phyloP scores from a whole-genome alignment of 2,329 filamentous ascomycete species.

The Calonectria ilicicola region DNA sequence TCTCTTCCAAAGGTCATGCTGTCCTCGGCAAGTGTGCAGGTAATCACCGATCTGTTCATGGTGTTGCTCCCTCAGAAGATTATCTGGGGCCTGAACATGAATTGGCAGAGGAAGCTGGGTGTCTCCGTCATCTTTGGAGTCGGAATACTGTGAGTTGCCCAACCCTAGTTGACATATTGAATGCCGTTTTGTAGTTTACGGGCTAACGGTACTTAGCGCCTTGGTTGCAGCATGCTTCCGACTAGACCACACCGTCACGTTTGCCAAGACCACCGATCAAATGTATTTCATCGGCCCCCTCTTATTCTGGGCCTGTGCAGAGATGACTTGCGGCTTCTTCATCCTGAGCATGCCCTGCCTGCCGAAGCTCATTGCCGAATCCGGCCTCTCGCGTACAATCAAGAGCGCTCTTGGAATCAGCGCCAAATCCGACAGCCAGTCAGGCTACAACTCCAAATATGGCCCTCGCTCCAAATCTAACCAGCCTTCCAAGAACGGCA shows the following conservation, averaged over 20 bases:
- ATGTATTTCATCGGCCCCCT: slow-evolving; percentile 54
- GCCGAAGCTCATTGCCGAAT: slow-evolving; percentile 49
- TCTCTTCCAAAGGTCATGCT: slow-evolving; percentile 20
- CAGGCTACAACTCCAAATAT: neutral
- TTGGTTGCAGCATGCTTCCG: slow-evolving; percentile 54
- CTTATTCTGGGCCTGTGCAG: slow-evolving; percentile 57
- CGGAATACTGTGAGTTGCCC: slow-evolving; percentile 17
- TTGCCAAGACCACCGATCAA: slow-evolving; percentile 43
- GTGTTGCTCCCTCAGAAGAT: slow-evolving; percentile 22
- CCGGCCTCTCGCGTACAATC: neutral
- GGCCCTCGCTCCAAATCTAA: neutral
- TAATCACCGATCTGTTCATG: slow-evolving; percentile 24
- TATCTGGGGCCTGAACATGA: slow-evolving; percentile 27
- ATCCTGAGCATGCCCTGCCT: slow-evolving; percentile 53
- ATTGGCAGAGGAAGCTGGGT: slow-evolving; percentile 25
- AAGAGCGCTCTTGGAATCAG: slow-evolving; percentile 20
- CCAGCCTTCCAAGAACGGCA: neutral
- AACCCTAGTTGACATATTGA: rapidly evolving
- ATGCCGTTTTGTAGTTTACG: neutral
- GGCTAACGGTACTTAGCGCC: slow-evolving; percentile 45
- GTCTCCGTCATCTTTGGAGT: slow-evolving; percentile 25
- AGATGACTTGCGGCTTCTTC: slow-evolving; percentile 60
- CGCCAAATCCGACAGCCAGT: slow-evolving; percentile 10
- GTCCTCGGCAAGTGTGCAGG: slow-evolving; percentile 18
- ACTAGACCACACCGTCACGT: slow-evolving; percentile 48